Evolutionary conservation across 306 rosid species (phyloP).

Genomic region (Vicia sativa): DNA sequence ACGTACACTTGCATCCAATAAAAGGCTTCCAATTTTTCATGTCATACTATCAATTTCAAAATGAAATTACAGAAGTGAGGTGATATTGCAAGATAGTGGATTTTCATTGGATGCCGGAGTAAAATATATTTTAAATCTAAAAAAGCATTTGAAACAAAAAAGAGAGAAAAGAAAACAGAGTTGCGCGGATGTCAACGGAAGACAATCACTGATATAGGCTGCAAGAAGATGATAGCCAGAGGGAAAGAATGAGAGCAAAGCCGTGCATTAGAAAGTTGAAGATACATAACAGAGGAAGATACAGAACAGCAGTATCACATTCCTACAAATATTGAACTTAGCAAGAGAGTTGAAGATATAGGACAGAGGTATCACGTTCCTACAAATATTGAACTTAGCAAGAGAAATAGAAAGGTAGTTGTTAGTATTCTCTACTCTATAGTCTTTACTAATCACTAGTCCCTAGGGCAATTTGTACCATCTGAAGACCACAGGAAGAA

Average conservation of each 20-base stretch:
- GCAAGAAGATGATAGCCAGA: neutral
- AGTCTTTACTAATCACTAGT: too few relatives aligned
- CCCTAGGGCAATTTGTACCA: too few relatives aligned
- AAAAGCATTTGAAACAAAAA: neutral
- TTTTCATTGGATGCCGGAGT: neutral
- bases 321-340: too few relatives aligned
- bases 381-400: slow-evolving; percentile 10
- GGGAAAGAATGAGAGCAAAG: neutral
- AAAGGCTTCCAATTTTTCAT: neutral
- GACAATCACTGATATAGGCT: neutral
- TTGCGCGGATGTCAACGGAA: neutral
- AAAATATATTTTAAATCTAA: neutral
- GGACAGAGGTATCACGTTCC: neutral
- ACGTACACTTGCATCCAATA: neutral
- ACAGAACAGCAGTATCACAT: too few relatives aligned
- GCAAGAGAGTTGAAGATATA: too few relatives aligned
- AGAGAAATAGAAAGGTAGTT: slow-evolving; percentile 18
- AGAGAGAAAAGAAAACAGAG: neutral
- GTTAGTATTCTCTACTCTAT: too few relatives aligned
- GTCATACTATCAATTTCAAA: neutral
- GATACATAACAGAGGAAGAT: neutral
- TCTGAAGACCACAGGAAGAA: too few relatives aligned
- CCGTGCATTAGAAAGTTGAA: neutral
- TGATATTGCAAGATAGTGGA: neutral
- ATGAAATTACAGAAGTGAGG: neutral